Evolutionary conservation across 2,329 filamentous ascomycete genomes (phyloP), one percentile per base, ranked within the genome.

Genomic region (Cryphonectria nitschkei): DNA sequence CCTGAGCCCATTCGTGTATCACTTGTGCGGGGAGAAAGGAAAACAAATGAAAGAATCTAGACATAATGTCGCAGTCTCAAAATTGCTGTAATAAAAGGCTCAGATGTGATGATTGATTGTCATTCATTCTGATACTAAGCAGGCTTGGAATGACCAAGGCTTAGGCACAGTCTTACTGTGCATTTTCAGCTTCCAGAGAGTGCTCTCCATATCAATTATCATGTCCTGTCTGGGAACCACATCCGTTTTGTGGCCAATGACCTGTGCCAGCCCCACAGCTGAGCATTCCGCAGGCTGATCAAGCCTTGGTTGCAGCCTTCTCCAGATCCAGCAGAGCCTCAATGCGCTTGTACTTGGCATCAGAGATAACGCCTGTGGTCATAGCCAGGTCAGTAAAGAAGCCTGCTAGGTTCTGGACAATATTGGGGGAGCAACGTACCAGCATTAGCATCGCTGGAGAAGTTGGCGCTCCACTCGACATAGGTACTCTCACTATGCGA

Each of bases 311-410:
- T 4, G 83, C 86, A 43, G 81, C 84, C 76, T 85, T 85, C 70
- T 87, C 89, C 54, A 93, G 84, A 76, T 92, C 90, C 65, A 88
- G 87, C 52, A 93, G 84, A 65, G 90, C 90, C 78, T 93, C 91
- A 67, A 89, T 89, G 73, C 91, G 90, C 87, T 93, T 93, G 86
- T 90, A 93, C 83, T 91, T 92, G 76, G 90, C 91, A 78, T 93
- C 91, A 80, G 91, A 88, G 74, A 93, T 92, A 71, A 92, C 90
- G 75, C 86, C 90, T 92, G 71, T 3, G 68, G 56, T 43, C 29
- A 54, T 7, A 60, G n/a, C 7, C 22, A 13, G 14, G 65, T 77
- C 52, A 79, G 69, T 67, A 72, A 41, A 34, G 3, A 32, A 63
- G 5, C 3, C 22, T 43, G 26, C 46, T 5, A 29, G 11, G 73